Base-by-base conservation (phyloP, 805 yeast species). In the Ogataea trehalophila region DNA sequence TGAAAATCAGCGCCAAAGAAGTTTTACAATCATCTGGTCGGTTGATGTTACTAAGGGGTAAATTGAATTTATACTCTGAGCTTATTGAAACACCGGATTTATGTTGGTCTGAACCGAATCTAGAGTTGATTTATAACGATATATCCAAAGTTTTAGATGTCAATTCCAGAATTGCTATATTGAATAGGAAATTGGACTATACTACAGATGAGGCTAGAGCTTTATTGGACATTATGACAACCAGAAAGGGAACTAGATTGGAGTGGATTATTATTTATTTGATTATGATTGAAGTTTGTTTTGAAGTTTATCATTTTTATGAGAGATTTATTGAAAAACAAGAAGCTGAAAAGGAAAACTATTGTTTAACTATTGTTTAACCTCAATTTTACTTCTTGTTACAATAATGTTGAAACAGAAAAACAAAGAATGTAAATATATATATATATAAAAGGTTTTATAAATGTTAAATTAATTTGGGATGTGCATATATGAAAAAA, bases 1-100 rank as follows among this genome's bases (percentile, higher is more conserved):
- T 82, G 8, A 74, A 73, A 8, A 65, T 81, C 20, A 73, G 73
- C 6, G 85, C 83, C 48, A 68, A 74, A 2, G 89, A 87, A 36
- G 81, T 85, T 4, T 66, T 89, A 43, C 73, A 72, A 54, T 71
- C 83, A 5, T 87, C 94, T 0, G 97, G 97, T 0, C 72, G 82
- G 46, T 69, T 91, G 20, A 78, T 91, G 53, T 68, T 87, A 39
- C 70, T 91, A 14, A 71, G 97, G 50, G 96, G 96, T 1, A 85
- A 85, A 55, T 73, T 91, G 55, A 91, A 91, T 57, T 68, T 91
- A 33, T 89, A 91, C 64, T 85, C 92, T 9, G 96, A 90, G 59
- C 73, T 91, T 49, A 87, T 88, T 31, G 97, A 90, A 57, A 88
- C 95, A 0, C 97, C 97, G 0, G 97, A 91, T 63, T 67, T 89